Conservation (phyloP, 78 protist genomes). For the Corallochytrium limacisporum region DNA sequence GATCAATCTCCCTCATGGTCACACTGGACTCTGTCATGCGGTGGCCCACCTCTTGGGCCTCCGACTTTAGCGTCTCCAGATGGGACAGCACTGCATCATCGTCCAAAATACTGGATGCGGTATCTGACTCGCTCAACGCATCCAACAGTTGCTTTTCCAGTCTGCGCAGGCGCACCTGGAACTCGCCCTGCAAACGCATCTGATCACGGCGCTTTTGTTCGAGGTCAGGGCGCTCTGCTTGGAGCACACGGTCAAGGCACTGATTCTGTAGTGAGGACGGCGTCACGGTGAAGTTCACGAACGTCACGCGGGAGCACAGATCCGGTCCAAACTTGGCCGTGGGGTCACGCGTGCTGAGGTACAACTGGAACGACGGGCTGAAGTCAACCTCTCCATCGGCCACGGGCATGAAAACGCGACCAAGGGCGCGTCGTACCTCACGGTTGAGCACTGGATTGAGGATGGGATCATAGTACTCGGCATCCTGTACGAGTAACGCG, state of each 20-base stretch:
- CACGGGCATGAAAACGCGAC: slow-evolving; percentile 69
- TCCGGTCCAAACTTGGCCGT: slow-evolving; percentile 78
- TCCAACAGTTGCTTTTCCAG: slow-evolving; percentile 75
- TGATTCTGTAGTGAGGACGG: slow-evolving; percentile 56
- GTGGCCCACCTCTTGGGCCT: slow-evolving; percentile 34
- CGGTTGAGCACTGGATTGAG: slow-evolving; percentile 89
- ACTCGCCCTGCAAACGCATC: slow-evolving; percentile 80
- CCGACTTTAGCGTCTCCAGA: slow-evolving; percentile 66
- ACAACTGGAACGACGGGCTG: slow-evolving; percentile 81
- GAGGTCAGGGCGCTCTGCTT: slow-evolving; percentile 65
- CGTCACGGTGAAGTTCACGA: slow-evolving; percentile 88
- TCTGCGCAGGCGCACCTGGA: slow-evolving; percentile 47
- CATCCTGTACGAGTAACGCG: slow-evolving; percentile 89
- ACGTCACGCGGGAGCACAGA: slow-evolving; percentile 81
- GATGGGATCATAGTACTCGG: slow-evolving; percentile 87
- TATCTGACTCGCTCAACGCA: slow-evolving; percentile 15
- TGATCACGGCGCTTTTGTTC: slow-evolving; percentile 67
- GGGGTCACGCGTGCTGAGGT: slow-evolving; percentile 79
- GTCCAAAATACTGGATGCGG: slow-evolving; percentile 60
- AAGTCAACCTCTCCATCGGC: slow-evolving; percentile 90
- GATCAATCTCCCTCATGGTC: slow-evolving; percentile 40
- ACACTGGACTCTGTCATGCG: slow-evolving; percentile 52
- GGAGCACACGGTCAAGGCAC: slow-evolving; percentile 33
- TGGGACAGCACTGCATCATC: slow-evolving; percentile 71
- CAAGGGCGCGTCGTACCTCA: slow-evolving; percentile 71